Percentiles rank a stretch among this genome's conserved stretches.
Evolutionary conservation across 2,329 filamentous ascomycete species (phyloP).

Genomic region (Fusarium sp.): DNA sequence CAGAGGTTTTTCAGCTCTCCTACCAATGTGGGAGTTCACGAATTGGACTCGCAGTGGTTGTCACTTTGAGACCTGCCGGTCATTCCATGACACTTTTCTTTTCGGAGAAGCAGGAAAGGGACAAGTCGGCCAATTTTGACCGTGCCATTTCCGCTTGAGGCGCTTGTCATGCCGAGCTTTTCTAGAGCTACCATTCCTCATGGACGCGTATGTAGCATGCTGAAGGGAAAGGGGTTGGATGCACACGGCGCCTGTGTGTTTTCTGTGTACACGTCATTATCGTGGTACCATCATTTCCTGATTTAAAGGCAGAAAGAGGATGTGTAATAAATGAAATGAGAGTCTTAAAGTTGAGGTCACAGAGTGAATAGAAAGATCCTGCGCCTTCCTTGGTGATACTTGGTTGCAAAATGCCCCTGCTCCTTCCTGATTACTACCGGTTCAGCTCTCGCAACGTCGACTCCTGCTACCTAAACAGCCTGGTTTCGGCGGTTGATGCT

Average conservation of each 20-base stretch:
- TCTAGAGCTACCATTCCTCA: slow-evolving; percentile 23
- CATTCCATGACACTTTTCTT: neutral
- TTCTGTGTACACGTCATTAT: neutral
- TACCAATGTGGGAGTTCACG: neutral
- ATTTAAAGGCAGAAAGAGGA: neutral
- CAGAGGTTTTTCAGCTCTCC: slow-evolving; percentile 9
- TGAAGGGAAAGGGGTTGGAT: slow-evolving; percentile 22
- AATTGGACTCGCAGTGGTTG: slow-evolving; percentile 11
- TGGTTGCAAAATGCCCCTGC: slow-evolving; percentile 3
- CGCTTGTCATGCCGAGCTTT: slow-evolving; percentile 38
- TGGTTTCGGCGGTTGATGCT: neutral
- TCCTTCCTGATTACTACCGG: neutral
- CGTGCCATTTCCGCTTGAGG: slow-evolving; percentile 21
- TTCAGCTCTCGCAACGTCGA: slow-evolving; percentile 12
- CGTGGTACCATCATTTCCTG: neutral
- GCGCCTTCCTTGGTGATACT: neutral
- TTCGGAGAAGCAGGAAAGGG: neutral
- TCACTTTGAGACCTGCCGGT: slow-evolving; percentile 4
- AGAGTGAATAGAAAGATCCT: neutral
- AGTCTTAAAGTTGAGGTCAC: neutral
- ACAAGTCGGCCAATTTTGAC: slow-evolving; percentile 10
- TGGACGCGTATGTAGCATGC: neutral
- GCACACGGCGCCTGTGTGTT: slow-evolving; percentile 1
- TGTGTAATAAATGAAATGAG: neutral
- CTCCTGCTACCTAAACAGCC: neutral